These are phyloP conservation scores for Claviceps lovelessii DNA, from an alignment of 2,329 filamentous ascomycete species.

Conservation along the genomic window DNA sequence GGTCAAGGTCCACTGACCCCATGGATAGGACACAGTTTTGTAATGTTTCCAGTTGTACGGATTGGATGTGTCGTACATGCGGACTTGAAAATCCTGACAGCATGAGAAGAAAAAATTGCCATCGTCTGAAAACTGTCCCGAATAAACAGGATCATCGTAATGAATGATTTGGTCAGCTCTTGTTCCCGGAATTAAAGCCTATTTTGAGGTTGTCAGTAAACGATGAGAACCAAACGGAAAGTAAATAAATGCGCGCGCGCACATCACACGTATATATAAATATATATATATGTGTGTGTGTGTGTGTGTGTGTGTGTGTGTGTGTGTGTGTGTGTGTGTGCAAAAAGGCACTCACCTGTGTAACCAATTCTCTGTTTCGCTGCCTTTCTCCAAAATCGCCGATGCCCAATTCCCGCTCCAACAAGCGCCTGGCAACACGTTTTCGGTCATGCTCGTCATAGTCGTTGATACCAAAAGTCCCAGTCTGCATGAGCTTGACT, in stretches of 20 bases:
- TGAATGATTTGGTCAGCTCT: conserved; percentile 77
- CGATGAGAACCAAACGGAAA: not conserved
- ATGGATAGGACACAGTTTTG: conserved; percentile 74
- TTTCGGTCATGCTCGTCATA: conserved; percentile 38
- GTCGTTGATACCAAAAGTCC: conserved; percentile 61
- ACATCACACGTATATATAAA: not conserved
- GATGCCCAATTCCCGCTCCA: conserved; percentile 72
- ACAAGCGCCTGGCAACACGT: conserved; percentile 52
- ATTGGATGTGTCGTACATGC: conserved; percentile 95
- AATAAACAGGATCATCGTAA: conserved; percentile 76
- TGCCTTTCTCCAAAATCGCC: conserved; percentile 44
- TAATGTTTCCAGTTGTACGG: conserved; percentile 93
- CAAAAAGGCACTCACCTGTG: conserved; percentile 36
- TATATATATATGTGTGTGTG: not conserved
- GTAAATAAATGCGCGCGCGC: not conserved
- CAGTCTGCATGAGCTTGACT: conserved; percentile 63
- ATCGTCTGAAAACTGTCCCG: conserved; percentile 90
- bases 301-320: not conserved
- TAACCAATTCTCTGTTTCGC: conserved; percentile 50
- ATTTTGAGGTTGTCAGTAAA: not conserved
- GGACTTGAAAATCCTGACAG: conserved; percentile 82
- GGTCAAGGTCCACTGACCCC: conserved; percentile 89
- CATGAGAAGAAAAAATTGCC: conserved; percentile 95
- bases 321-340: not conserved
- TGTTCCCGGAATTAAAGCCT: conserved; percentile 65